Conservation (phyloP, 2,329 filamentous ascomycete genomes). For the Colletotrichum navitas region DNA sequence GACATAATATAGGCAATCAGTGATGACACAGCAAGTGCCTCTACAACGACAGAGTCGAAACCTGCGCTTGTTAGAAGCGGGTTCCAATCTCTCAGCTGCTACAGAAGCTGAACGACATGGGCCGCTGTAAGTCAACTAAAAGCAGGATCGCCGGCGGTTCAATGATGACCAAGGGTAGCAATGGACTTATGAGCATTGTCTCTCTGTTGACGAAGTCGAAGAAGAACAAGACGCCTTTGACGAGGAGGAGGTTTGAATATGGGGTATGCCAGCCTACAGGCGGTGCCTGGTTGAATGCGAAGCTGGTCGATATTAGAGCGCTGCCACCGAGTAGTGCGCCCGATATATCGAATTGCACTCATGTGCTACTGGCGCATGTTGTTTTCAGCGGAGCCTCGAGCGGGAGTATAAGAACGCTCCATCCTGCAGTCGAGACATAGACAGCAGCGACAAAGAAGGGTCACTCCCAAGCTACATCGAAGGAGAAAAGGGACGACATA, state of each 20-base stretch:
- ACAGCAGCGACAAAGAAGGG: constrained; percentile 23
- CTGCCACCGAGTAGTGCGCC: constrained; percentile 55
- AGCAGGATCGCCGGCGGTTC: constrained; percentile 66
- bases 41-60: constrained; percentile 58
- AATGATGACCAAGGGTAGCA: constrained; percentile 68
- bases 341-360: constrained; percentile 45
- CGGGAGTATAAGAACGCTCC: constrained; percentile 37
- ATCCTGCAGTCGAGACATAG: constrained; percentile 13
- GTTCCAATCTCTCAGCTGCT: constrained; percentile 55
- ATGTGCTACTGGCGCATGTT: constrained; percentile 47
- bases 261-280: constrained; percentile 58
- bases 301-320: constrained; percentile 61
- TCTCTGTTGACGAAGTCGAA: constrained; percentile 51
- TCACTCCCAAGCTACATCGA: constrained; percentile 22
- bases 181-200: constrained; percentile 58
- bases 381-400: constrained; percentile 11
- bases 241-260: constrained; percentile 56
- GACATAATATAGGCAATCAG: constrained; percentile 61
- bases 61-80: constrained; percentile 59
- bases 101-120: constrained; percentile 61
- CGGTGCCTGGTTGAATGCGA: constrained; percentile 63
- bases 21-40: constrained; percentile 53
- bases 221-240: constrained; percentile 51
- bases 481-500: constrained; percentile 48
- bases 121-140: constrained; percentile 65